phyloP scores from a whole-genome alignment of 1,284 basidiomycete genomes.

The Sparassis latifolia region DNA sequence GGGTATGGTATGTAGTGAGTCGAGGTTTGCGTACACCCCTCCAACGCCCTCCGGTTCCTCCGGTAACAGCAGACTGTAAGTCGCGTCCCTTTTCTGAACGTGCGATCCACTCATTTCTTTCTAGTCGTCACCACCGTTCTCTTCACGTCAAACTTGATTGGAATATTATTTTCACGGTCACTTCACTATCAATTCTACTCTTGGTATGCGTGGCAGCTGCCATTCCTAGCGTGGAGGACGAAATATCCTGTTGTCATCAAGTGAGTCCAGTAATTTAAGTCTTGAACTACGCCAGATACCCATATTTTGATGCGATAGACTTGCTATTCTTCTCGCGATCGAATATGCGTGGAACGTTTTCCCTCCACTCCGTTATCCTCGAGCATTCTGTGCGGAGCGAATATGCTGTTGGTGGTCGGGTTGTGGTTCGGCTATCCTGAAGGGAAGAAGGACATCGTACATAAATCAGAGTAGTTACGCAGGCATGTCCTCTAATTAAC shows the following conservation, averaged over 20 bases:
- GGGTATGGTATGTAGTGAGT: slow-evolving; percentile 47
- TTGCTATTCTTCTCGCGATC: slow-evolving; percentile 54
- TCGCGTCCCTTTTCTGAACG: slow-evolving; percentile 2
- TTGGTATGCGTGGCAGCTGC: slow-evolving; percentile 96
- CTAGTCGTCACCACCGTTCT: slow-evolving; percentile 78
- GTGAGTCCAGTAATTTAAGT: slow-evolving; percentile 35
- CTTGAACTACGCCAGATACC: slow-evolving; percentile 1
- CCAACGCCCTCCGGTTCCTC: slow-evolving; percentile 37
- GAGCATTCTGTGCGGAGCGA: slow-evolving; percentile 48
- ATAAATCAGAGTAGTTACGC: slow-evolving; percentile 7
- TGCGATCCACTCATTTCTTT: neutral
- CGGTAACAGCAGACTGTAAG: slow-evolving; percentile 57
- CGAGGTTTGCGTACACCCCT: slow-evolving; percentile 50
- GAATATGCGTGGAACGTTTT: slow-evolving; percentile 89
- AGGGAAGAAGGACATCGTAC: slow-evolving; percentile 15
- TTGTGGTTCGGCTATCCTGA: slow-evolving; percentile 53
- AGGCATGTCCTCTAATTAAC: neutral
- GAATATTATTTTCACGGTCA: slow-evolving; percentile 90
- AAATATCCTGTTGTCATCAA: slow-evolving; percentile 53
- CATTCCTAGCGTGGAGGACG: slow-evolving; percentile 77
- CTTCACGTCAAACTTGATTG: slow-evolving; percentile 90
- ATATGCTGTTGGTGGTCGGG: slow-evolving; percentile 56
- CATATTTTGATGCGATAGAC: slow-evolving; percentile 33
- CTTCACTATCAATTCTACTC: slow-evolving; percentile 98
- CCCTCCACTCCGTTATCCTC: slow-evolving; percentile 74